Conservation (phyloP, 2,329 filamentous ascomycete genomes). For the Aspergillus terreus region DNA sequence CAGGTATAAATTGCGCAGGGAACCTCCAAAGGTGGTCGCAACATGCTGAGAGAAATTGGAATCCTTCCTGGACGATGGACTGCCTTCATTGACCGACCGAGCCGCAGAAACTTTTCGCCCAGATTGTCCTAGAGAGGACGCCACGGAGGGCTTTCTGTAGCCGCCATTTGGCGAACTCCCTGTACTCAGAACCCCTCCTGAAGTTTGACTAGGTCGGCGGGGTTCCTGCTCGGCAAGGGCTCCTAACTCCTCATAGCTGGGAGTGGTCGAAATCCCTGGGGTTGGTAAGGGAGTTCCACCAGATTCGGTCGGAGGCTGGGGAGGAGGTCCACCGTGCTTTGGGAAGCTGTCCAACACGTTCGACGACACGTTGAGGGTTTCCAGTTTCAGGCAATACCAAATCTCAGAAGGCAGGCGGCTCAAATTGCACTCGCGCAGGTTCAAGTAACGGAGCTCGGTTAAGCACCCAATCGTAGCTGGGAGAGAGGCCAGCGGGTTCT, state of each 20-base stretch:
- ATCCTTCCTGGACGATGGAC: conserved; percentile 70
- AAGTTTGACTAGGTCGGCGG: conserved; percentile 80
- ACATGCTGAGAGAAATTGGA: conserved; percentile 78
- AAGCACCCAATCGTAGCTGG: conserved; percentile 86
- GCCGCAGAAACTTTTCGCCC: conserved; percentile 82
- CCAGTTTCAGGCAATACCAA: conserved; percentile 90
- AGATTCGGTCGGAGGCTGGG: conserved; percentile 56
- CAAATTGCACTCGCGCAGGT: conserved; percentile 91
- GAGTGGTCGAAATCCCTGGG: conserved; percentile 55
- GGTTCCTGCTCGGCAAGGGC: conserved; percentile 60
- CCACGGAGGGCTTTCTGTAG: conserved; percentile 73
- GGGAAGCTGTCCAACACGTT: conserved; percentile 90
- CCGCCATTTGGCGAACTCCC: conserved; percentile 63
- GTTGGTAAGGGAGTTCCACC: conserved; percentile 43
- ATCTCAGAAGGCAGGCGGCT: conserved; percentile 83
- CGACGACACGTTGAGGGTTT: conserved; percentile 91
- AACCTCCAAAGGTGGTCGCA: conserved; percentile 81
- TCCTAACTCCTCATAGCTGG: conserved; percentile 75
- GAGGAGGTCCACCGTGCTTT: conserved; percentile 67
- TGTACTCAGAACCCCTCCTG: conserved; percentile 70
- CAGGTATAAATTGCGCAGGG: conserved; percentile 77
- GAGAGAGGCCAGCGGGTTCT: conserved; percentile 80
- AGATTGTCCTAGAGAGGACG: conserved; percentile 73
- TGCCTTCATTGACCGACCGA: conserved; percentile 57
- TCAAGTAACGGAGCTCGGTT: conserved; percentile 76